Percentiles rank a stretch among this genome's conserved stretches.
Conservation (phyloP, 2,329 filamentous ascomycete genomes). For the Colletotrichum lentis region DNA sequence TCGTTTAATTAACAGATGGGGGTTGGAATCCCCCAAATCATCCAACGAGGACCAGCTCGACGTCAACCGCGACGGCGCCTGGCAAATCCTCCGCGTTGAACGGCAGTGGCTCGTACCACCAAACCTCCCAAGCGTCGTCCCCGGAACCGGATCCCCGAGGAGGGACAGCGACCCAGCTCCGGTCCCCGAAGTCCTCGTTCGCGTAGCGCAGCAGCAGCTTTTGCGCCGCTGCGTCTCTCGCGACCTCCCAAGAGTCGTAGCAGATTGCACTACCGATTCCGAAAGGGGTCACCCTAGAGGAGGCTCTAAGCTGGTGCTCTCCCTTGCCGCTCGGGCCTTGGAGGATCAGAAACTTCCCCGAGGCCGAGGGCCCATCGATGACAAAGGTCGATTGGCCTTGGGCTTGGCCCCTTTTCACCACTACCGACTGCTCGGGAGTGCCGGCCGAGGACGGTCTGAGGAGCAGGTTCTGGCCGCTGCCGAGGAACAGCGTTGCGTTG, state of each 20-base stretch:
- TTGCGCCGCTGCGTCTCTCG: not conserved
- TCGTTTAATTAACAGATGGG: too few relatives aligned
- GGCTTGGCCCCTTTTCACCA: constrained; percentile 4
- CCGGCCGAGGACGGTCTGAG: not conserved
- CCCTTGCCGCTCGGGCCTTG: constrained; percentile 9
- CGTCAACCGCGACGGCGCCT: not conserved
- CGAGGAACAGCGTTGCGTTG: not conserved
- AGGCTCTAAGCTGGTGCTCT: constrained; percentile 1
- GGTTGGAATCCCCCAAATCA: too few relatives aligned
- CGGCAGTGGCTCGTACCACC: constrained; percentile 7
- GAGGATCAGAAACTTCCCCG: not conserved
- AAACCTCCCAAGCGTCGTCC: not conserved
- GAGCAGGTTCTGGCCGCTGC: not conserved
- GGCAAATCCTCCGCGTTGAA: constrained; percentile 1
- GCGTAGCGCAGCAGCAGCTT: not conserved
- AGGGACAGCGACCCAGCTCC: constrained; percentile 1
- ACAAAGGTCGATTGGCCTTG: not conserved
- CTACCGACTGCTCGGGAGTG: not conserved
- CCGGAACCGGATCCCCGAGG: not conserved
- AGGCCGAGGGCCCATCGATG: not conserved
- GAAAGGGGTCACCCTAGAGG: not conserved
- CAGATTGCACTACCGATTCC: not conserved
- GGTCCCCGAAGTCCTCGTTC: not conserved
- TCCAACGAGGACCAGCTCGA: not conserved
- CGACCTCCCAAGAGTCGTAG: constrained; percentile 5